These are phyloP conservation scores for Salix arbutifolia DNA, from an alignment of 345 rosid species.

Conservation along the genomic window DNA sequence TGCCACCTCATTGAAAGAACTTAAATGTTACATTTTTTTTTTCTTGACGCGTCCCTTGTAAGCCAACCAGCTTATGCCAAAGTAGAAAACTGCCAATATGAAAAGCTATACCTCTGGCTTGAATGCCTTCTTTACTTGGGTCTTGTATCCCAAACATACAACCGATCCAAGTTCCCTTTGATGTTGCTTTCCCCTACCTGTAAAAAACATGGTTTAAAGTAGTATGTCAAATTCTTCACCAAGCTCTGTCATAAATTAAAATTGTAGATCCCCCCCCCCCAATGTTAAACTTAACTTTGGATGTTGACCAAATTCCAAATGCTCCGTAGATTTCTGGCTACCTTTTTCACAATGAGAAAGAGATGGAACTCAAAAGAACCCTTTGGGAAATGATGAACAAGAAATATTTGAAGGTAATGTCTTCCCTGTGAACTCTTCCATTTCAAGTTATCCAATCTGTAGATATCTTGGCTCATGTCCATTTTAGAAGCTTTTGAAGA, in stretches of 20 bases:
- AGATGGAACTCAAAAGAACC: conserved; percentile 16
- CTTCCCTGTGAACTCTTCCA: neutral
- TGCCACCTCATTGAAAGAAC: no score
- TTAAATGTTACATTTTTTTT: no score
- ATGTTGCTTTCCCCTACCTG: no score
- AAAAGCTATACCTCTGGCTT: no score
- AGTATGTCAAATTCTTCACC: no score
- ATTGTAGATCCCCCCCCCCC: neutral
- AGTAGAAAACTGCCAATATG: no score
- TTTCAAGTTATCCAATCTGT: neutral
- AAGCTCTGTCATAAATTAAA: neutral
- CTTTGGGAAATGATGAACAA: conserved; percentile 36
- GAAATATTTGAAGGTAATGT: conserved; percentile 22
- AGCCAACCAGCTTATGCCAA: no score
- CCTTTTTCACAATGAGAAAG: conserved; percentile 12
- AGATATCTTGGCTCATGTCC: neutral
- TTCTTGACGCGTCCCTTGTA: no score
- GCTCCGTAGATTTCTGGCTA: conserved; percentile 21
- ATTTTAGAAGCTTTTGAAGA: neutral
- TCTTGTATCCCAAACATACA: no score
- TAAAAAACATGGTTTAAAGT: no score
- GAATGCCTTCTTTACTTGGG: no score
- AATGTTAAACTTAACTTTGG: neutral
- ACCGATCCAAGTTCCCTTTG: no score
- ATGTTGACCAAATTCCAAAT: neutral